phyloP scores from a whole-genome alignment of 257 asterid species.

The Solanum sitiens region DNA sequence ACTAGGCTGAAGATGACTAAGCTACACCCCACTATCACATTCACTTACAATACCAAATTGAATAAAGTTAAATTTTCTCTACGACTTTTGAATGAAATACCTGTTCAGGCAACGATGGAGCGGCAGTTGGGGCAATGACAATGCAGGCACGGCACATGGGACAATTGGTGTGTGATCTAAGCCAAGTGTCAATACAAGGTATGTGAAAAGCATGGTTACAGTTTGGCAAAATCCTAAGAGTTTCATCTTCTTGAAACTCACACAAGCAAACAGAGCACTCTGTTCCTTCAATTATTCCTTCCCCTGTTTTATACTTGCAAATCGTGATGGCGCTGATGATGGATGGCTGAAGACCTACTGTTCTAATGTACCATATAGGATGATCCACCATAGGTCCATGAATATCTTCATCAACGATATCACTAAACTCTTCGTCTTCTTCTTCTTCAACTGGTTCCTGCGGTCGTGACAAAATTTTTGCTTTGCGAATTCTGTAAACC shows the following conservation, averaged over 20 bases:
- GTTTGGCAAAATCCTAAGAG: conserved; percentile 51
- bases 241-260: conserved; percentile 63
- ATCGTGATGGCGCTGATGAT: conserved; percentile 48
- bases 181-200: conserved; percentile 83
- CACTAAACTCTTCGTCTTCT: conserved; percentile 13
- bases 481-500: conserved; percentile 18
- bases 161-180: conserved; percentile 68
- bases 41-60: neutral
- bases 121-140: neutral
- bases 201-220: conserved; percentile 83
- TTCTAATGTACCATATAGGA: conserved; percentile 73
- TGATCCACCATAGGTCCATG: conserved; percentile 54
- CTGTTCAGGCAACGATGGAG: neutral
- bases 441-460: neutral
- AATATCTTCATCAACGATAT: conserved; percentile 26
- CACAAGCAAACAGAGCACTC: conserved; percentile 75
- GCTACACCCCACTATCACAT: neutral
- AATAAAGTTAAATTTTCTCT: neutral
- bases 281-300: conserved; percentile 53
- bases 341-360: conserved; percentile 55
- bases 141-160: conserved; percentile 74
- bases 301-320: conserved; percentile 45
- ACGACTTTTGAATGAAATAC: neutral
- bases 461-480: neutral
- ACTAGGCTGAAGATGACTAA: no score